Evolutionary conservation across 2,329 filamentous ascomycete genomes (phyloP), one percentile per base, ranked within the genome.

Genomic region (Hypoxylon sp.): DNA sequence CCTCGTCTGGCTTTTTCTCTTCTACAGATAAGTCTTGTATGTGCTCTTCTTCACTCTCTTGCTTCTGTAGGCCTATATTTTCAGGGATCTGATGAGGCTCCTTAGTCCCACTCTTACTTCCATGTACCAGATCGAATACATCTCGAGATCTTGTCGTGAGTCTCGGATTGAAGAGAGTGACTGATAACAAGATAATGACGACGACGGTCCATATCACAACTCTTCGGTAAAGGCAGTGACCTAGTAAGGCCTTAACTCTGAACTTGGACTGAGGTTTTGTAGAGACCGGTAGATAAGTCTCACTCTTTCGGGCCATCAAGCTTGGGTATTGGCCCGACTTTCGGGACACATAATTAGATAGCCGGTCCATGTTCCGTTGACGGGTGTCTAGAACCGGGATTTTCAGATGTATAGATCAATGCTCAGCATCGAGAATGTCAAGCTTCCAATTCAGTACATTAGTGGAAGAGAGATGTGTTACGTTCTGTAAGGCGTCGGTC

Each of bases 211-310:
- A 88, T 74, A 86, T 77, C 47, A 87, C 76, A 19, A 88, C 80
- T 60, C 86, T 81, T 44, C 85, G 82, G 72, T 87, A 87, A 37
- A 87, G 78, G 71, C 83, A 86, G 72, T 86, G 83, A 13, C 85
- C 80, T n/a, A 88, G 74, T 11, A 88, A 71, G 5, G 83, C 78
- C 67, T 81, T 82, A 22, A 86, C 74, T 59, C 82, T 78, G 53
- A 85, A 76, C 59, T 77, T 80, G 17, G 80, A 76, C 69, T 81
- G 80, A 53, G 81, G 74, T 59, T 79, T 74, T 11, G 60, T 73
- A 50, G 77, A 67, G 2, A 74, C 66, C 5, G 78, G 79, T 17
- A 81, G 74, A 17, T 73, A 72, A 17, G 67, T 37, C 42, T 79
- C 77, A 42, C 66, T 67, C 59, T 78, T 76, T 47, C 74, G 74